Evolutionary conservation across 208 protist genomes (phyloP), one percentile per base, ranked within the genome.

Genomic region (Leptomonas seymouri): DNA sequence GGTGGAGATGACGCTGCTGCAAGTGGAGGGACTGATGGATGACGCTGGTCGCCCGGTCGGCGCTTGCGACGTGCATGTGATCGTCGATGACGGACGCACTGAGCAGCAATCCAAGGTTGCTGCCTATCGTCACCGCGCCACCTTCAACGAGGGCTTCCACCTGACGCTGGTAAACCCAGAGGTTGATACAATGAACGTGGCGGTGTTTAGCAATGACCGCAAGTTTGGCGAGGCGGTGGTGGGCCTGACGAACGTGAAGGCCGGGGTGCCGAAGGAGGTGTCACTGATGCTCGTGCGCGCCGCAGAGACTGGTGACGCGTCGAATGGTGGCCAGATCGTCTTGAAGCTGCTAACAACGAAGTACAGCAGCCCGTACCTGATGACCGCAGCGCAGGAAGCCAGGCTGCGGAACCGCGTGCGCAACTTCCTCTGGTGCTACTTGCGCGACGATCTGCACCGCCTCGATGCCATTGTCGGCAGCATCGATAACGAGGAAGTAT

Each of bases 361-460:
- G 55, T 93, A 85, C 78, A 82, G 63, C 67, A 80, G 75, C 45
- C 77, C 79, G 27, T 41, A 73, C 45, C 65, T 56, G 42, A 64
- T 84, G 60, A 71, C 65, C 27, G 64, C 72, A 6, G n/a, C 4
- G 36, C 48, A 80, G 64, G 82, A 90, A 69, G 69, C 75, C 46
- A 30, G 59, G 27, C 57, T 84, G 41, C 88, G 88, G 25, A 56
- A 75, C 31, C 91, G 91, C 59, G 77, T 96, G 53, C 71, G 71
- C 68, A 81, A 82, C 59, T 93, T 82, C 64, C 64, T 96, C 45
- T 94, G 88, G 89, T 81, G 67, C 62, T 84, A 91, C 74, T 77
- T 90, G 39, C 86, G 88, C 39, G 87, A 92, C 72, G 86, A 94
- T 48, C 77, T 96, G 41, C 88, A 96, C 64, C 78, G 83, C 27